These are phyloP conservation scores for Pharnaceum exiguum DNA, from an alignment of 148 eudicot species.

Conservation along the genomic window DNA sequence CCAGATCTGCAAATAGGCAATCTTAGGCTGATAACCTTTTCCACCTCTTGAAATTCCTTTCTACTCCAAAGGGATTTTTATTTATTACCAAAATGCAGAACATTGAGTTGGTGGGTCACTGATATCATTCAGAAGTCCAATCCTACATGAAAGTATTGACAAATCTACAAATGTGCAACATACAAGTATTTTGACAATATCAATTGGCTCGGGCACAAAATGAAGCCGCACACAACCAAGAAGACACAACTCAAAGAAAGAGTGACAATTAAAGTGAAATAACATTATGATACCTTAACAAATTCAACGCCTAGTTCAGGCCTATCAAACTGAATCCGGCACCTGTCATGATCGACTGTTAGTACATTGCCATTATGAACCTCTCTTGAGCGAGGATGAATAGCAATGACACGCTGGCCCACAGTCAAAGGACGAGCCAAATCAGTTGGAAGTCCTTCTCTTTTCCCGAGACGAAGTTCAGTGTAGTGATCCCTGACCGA, in stretches of 20 bases:
- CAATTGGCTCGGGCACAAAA: too few relatives aligned
- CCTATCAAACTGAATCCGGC: constrained; percentile 90
- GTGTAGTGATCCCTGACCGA: constrained; percentile 91
- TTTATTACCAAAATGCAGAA: too few relatives aligned
- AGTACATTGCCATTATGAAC: constrained; percentile 86
- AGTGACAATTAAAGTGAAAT: not conserved
- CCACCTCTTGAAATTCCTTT: too few relatives aligned
- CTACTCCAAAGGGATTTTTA: too few relatives aligned
- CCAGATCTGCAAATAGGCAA: too few relatives aligned
- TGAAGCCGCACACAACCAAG: too few relatives aligned
- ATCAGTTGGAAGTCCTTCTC: constrained; percentile 95
- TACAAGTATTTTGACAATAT: too few relatives aligned
- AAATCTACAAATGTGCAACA: too few relatives aligned
- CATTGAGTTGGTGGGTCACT: too few relatives aligned
- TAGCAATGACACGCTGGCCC: constrained; percentile 90
- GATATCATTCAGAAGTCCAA: too few relatives aligned
- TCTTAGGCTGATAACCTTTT: too few relatives aligned
- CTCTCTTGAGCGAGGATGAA: constrained; percentile 91
- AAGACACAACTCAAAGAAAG: not conserved
- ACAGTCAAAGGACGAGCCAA: constrained; percentile 96
- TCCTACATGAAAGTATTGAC: too few relatives aligned
- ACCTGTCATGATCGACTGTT: constrained; percentile 82
- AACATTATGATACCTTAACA: constrained; percentile 56
- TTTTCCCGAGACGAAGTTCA: constrained; percentile 77
- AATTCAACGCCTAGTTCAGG: constrained; percentile 98